Evolutionary conservation across 2,329 filamentous ascomycete genomes (phyloP), one percentile per base, ranked within the genome.

Genomic region (Ambrosiella beaveri): DNA sequence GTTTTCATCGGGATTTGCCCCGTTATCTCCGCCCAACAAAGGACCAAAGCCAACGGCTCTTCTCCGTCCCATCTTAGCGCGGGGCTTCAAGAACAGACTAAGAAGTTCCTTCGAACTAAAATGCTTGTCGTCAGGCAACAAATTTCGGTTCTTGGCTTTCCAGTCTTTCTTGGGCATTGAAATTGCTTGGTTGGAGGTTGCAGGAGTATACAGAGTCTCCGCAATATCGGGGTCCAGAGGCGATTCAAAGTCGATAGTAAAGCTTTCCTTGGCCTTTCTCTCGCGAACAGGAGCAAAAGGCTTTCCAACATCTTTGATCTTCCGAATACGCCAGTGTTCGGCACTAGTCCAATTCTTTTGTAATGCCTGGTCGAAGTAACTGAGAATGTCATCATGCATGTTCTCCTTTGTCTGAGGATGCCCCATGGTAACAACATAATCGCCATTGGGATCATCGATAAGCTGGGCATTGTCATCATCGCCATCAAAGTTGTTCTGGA

Each of bases 321-420:
- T 88, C 62, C 87, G 80, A 67, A 98, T 97, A 64, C 91, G 85
- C 93, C 93, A 98, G 70, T 98, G 93, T 68, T 97, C 93, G n/a
- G 93, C 91, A 54, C 89, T 94, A 5, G 86, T 85, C 91, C 93
- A 98, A 66, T 96, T 96, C 77, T 95, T 97, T 68, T 93, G 88
- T 49, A 97, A 73, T 1, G 91, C 90, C 66, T 95, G 88, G 68
- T 98, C 93, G 67, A 98, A 98, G 72, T 97, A 98, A 66, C 87
- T 86, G n/a, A 98, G 77, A 59, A 98, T 95, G 65, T 95, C 91
- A 64, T 97, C 88, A 67, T 96, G 89, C 68, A 85, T 73, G 66
- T 76, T 76, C 57, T 81, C 81, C 56, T 79, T 76, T 13, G 51
- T 62, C 54, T 71, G 69, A 2, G 75, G 73, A 64, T 85, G 85